phyloP scores from a whole-genome alignment of 2,329 filamentous ascomycete genomes.

The Verticillium zaregamsianum region DNA sequence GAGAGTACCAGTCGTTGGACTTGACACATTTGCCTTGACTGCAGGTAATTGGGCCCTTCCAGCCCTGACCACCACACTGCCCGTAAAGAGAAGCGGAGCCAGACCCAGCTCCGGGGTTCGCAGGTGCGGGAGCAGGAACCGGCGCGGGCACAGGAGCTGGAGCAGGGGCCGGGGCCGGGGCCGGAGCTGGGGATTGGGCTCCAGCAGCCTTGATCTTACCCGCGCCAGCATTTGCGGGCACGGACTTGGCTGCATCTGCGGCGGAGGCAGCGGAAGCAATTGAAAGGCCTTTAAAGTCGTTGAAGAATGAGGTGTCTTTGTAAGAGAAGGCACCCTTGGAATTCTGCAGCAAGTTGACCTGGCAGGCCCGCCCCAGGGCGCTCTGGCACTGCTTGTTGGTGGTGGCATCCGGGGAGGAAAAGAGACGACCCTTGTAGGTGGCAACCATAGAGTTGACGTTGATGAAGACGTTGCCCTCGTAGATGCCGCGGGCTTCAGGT shows the following conservation, averaged over 20 bases:
- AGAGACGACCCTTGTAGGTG: constrained; percentile 24
- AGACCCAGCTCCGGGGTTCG: too few relatives aligned
- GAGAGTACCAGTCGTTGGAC: constrained; percentile 16
- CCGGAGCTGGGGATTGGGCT: constrained; percentile 8
- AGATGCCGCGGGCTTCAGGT: constrained; percentile 35
- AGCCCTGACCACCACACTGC: constrained; percentile 25
- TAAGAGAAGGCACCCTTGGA: constrained; percentile 30
- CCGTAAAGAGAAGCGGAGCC: constrained; percentile 18
- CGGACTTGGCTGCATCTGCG: too few relatives aligned
- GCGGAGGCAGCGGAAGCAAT: constrained; percentile 34
- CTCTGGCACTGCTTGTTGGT: constrained; percentile 36
- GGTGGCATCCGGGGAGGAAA: constrained; percentile 23
- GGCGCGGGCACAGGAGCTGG: background rate
- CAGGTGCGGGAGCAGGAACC: constrained; percentile 7
- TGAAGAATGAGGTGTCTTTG: constrained; percentile 43
- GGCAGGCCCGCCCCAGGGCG: constrained; percentile 44
- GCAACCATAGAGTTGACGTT: constrained; percentile 41
- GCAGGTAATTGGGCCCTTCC: constrained; percentile 14
- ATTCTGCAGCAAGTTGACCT: constrained; percentile 42
- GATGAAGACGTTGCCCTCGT: constrained; percentile 56
- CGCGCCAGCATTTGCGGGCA: background rate
- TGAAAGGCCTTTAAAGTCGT: constrained; percentile 47
- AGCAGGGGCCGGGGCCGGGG: background rate
- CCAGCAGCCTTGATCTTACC: constrained; percentile 3
- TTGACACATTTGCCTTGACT: constrained; percentile 13